phyloP scores from a whole-genome alignment of 169 alveolate species.

The Plasmodium cynomolgi region DNA sequence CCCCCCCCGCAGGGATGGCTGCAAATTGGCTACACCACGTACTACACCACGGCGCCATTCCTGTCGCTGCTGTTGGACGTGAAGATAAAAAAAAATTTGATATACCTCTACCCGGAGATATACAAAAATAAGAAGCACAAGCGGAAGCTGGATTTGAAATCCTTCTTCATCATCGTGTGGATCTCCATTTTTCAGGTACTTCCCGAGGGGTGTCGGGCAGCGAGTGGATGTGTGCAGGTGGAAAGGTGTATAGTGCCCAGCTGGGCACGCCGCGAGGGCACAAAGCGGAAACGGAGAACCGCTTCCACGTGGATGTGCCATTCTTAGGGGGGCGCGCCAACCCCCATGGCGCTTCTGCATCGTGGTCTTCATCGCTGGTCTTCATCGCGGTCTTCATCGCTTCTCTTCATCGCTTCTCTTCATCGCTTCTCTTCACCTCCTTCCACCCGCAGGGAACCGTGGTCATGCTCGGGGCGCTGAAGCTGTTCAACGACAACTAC shows the following conservation, averaged over 20 bases:
- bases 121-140: slow-evolving; percentile 94
- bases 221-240: neutral
- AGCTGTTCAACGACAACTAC: slow-evolving; percentile 92
- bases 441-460: slow-evolving; percentile 93
- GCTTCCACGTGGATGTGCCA: neutral
- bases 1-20: slow-evolving; percentile 91
- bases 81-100: slow-evolving; percentile 91
- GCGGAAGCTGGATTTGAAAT: slow-evolving; percentile 93
- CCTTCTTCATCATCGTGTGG: slow-evolving; percentile 97
- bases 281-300: no score
- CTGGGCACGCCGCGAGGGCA: neutral
- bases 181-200: slow-evolving; percentile 88
- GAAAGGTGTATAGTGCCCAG: neutral
- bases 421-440: slow-evolving; percentile 74
- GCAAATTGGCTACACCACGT: slow-evolving; percentile 98
- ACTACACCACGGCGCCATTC: slow-evolving; percentile 96
- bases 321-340: neutral
- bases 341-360: slow-evolving; percentile 72
- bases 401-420: neutral
- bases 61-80: slow-evolving; percentile 94
- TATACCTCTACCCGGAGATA: slow-evolving; percentile 94
- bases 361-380: neutral
- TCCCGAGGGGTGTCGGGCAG: no score
- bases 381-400: slow-evolving; percentile 75
- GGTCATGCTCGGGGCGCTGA: slow-evolving; percentile 94